Evolutionary conservation across 495 filamentous ascomycete species (phyloP), one percentile per base, ranked within the genome.

Genomic region (Aspergillus panamensis): DNA sequence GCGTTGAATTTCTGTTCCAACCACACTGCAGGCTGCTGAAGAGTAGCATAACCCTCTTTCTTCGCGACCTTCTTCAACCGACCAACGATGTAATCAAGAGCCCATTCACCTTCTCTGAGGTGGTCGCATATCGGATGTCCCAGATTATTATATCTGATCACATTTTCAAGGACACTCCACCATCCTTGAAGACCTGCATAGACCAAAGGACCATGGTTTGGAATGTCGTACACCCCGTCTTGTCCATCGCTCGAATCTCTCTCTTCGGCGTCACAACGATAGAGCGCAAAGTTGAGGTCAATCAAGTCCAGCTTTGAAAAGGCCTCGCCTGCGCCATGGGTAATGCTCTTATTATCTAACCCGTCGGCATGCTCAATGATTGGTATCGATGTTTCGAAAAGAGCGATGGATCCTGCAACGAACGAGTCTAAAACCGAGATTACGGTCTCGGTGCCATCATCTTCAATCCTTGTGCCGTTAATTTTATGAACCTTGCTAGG

Each of bases 131-230:
- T 76, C 7, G 95, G 89, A 67, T 97, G 95, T 7, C 88, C 94
- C 8, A 99, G 82, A 69, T 99, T 80, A 66, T 99, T 99, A 57
- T 94, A 84, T 39, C 78, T 81, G 72, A 97, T 90, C 60, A 97
- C 84, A 57, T 88, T 79, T 62, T 89, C 87, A 40, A 99, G 78
- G 7, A 96, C 77, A 69, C 91, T 97, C 94, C 92, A 97, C 94
- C 94, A 99, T 13, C 95, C 95, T 69, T 99, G 95, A 29, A 99
- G 81, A 45, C 95, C 95, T 55, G 95, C 92, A 71, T 99, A 99
- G 16, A 97, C 90, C 42, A 96, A 78, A 48, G 88, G 79, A 4
- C 92, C 95, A 64, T 89, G 75, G 0, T 85, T 84, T 9, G 95
- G 94, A 60, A 99, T 90, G 48, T 77, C 81, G 70, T 97, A 99